Conservation (phyloP, 2,329 filamentous ascomycete species). For the Graphilbum ipis-grandicollis region DNA sequence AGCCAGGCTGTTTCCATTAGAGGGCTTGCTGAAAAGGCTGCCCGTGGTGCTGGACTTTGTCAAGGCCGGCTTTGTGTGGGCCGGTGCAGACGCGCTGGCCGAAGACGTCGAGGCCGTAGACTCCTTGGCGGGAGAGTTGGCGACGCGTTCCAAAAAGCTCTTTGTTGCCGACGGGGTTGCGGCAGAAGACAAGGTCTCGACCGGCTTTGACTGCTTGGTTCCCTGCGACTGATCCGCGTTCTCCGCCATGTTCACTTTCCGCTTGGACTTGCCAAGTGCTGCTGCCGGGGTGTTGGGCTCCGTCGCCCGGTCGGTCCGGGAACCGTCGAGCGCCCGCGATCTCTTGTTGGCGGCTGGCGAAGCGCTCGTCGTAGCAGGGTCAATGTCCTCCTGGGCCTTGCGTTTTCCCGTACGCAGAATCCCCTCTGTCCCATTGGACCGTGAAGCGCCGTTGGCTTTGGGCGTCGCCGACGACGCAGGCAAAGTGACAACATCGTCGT, state of each 20-base stretch:
- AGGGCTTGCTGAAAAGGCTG: neutral
- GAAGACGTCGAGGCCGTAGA: constrained; percentile 17
- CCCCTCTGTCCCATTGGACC: constrained; percentile 18
- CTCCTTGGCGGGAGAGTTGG: constrained; percentile 27
- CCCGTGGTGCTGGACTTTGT: neutral
- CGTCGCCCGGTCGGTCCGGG: constrained; percentile 5
- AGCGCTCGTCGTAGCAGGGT: constrained; percentile 18
- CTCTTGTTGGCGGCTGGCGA: constrained; percentile 28
- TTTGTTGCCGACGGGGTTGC: constrained; percentile 30
- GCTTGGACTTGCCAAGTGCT: constrained; percentile 31
- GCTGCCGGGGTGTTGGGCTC: constrained; percentile 17
- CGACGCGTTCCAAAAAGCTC: constrained; percentile 38
- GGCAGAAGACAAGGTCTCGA: neutral
- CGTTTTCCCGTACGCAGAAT: constrained; percentile 25
- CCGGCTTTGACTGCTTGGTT: constrained; percentile 30
- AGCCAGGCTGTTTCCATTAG: constrained; percentile 19
- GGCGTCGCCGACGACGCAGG: constrained; percentile 8
- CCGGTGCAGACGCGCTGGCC: neutral
- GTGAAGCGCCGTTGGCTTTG: constrained; percentile 11
- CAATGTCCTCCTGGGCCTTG: constrained; percentile 35
- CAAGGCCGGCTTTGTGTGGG: neutral
- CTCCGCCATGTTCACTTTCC: constrained; percentile 28
- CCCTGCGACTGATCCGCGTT: constrained; percentile 29
- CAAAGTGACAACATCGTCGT: constrained; percentile 12
- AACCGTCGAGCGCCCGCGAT: constrained; percentile 16